phyloP scores from a whole-genome alignment of 352 stramenopile genomes.

The Globisporangium rhizosaccharum region DNA sequence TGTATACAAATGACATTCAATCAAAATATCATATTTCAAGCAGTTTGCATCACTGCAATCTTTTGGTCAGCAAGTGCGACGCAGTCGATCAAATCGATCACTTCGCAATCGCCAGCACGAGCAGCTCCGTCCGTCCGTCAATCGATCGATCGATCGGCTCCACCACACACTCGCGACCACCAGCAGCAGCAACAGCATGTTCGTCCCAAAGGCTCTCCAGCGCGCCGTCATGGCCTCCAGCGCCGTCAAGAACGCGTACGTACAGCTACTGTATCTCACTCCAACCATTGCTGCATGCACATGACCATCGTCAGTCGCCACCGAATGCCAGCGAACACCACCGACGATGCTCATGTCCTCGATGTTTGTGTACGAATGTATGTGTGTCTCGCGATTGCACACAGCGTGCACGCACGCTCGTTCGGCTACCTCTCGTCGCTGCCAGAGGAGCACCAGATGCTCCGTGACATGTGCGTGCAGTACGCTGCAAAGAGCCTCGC shows the following conservation, averaged over 20 bases:
- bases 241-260: slow-evolving; percentile 11
- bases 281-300: no score
- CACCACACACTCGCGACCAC: background rate
- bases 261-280: background rate
- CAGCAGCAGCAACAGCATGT: background rate
- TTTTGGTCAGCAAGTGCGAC: no score
- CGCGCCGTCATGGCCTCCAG: slow-evolving; percentile 10
- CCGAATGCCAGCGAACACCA: background rate
- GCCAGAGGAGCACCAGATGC: slow-evolving; percentile 94
- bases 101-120: background rate
- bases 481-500: slow-evolving; percentile 94
- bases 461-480: slow-evolving; percentile 94
- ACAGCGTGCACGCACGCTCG: slow-evolving; percentile 27
- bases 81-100: background rate
- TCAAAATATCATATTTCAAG: background rate
- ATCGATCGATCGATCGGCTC: background rate
- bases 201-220: slow-evolving; percentile 13
- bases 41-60: background rate
- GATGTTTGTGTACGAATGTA: background rate
- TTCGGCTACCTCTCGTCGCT: slow-evolving; percentile 68
- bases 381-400: background rate
- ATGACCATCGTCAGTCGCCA: background rate
- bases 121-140: background rate
- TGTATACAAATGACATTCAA: background rate
- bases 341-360: background rate